Evolutionary conservation across 148 eudicot genomes (phyloP).

Genomic region (Dianthus caryophyllus): DNA sequence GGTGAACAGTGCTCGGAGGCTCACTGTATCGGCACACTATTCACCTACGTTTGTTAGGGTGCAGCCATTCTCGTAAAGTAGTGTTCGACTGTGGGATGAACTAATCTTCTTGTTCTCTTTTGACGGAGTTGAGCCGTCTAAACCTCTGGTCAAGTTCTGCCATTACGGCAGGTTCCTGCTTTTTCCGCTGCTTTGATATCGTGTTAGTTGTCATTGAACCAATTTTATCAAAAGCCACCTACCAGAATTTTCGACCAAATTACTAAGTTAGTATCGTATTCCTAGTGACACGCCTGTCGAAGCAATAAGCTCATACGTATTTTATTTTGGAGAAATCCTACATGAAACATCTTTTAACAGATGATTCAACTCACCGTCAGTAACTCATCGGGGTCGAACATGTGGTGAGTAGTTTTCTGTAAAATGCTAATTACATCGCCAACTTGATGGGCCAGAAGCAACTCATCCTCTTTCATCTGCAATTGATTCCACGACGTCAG

Average conservation of each 20-base stretch:
- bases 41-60: no score
- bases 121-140: slow-evolving; percentile 62
- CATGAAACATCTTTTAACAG: not conserved
- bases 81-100: not conserved
- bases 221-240: slow-evolving; percentile 91
- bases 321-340: not conserved
- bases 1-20: not conserved
- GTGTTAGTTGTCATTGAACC: slow-evolving; percentile 77
- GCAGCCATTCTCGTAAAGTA: not conserved
- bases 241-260: slow-evolving; percentile 20
- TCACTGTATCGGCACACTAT: not conserved
- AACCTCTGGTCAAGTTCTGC: slow-evolving; percentile 85
- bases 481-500: slow-evolving; percentile 6
- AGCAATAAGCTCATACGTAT: not conserved
- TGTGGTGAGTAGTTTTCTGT: slow-evolving; percentile 83
- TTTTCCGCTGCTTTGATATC: slow-evolving; percentile 85
- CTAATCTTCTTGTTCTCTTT: slow-evolving; percentile 27
- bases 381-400: slow-evolving; percentile 94
- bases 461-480: slow-evolving; percentile 96
- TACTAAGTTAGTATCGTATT: not conserved
- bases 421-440: slow-evolving; percentile 86
- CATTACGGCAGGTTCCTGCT: slow-evolving; percentile 96
- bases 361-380: slow-evolving; percentile 52
- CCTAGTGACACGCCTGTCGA: not conserved
- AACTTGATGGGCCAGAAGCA: slow-evolving; percentile 61